Percentiles rank a stretch among this genome's conserved stretches.
Conservation (phyloP, 2,329 filamentous ascomycete genomes). For the Grosmannia huntii region DNA sequence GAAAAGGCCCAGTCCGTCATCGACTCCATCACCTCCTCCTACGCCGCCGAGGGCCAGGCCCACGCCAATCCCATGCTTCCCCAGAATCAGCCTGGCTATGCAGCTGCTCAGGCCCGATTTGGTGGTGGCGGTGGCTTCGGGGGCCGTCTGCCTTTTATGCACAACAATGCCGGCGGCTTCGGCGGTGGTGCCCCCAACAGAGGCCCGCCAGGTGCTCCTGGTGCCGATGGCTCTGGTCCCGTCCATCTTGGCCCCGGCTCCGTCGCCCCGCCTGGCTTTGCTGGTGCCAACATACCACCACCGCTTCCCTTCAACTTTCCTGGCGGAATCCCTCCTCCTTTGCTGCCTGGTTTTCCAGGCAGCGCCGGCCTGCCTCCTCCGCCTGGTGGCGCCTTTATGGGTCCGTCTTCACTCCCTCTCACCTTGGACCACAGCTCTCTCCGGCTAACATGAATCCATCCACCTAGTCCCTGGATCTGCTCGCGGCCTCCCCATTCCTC, state of each 20-base stretch:
- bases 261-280: constrained; percentile 1
- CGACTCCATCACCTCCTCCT: constrained; percentile 92
- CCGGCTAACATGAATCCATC: background rate
- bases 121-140: constrained; percentile 24
- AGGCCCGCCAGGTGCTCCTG: background rate
- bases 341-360: constrained; percentile 8
- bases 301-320: constrained; percentile 25
- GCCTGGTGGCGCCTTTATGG: constrained; percentile 6
- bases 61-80: constrained; percentile 74
- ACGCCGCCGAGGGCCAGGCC: constrained; percentile 80
- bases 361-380: constrained; percentile 13
- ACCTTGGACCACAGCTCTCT: background rate
- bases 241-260: constrained; percentile 6
- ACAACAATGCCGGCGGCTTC: background rate
- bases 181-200: background rate
- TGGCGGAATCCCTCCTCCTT: constrained; percentile 19
- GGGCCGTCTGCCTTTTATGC: constrained; percentile 6
- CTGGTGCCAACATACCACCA: constrained; percentile 9
- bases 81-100: constrained; percentile 47
- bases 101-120: constrained; percentile 15
- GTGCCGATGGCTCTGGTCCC: constrained; percentile 20
- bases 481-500: constrained; percentile 21
- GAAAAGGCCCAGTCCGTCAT: constrained; percentile 98
- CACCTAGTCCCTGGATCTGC: background rate
- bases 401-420: background rate